phyloP scores from a whole-genome alignment of 148 eudicot genomes.

The Diospyros kaki region DNA sequence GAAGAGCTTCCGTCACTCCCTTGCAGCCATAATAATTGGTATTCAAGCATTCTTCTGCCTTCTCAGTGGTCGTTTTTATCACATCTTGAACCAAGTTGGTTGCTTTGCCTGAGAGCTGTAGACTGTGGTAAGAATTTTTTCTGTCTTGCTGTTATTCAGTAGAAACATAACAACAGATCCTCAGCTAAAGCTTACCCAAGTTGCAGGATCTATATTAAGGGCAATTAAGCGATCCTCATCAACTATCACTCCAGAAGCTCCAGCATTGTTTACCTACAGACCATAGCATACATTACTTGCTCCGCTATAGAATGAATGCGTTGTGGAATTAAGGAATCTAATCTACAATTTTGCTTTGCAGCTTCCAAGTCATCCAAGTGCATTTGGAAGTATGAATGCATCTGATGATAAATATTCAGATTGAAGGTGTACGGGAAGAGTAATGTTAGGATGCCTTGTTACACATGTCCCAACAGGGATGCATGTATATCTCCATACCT shows the following conservation, averaged over 20 bases:
- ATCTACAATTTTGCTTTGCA: background rate
- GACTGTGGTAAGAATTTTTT: background rate
- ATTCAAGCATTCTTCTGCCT: conserved; percentile 31
- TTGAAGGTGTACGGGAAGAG: background rate
- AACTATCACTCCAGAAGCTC: conserved; percentile 46
- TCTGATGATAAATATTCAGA: conserved; percentile 6
- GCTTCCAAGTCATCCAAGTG: background rate
- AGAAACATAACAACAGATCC: background rate
- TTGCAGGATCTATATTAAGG: conserved; percentile 33
- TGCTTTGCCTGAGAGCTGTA: conserved; percentile 43
- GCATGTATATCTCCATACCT: no score
- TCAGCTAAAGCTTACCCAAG: conserved; percentile 29
- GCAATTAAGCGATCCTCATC: conserved; percentile 40
- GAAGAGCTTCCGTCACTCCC: conserved; percentile 43
- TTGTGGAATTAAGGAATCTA: background rate
- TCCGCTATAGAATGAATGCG: background rate
- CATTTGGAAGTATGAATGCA: background rate
- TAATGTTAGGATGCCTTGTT: background rate
- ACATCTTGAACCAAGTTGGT: conserved; percentile 30
- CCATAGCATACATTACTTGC: background rate
- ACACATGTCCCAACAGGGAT: no score
- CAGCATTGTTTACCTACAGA: conserved; percentile 49
- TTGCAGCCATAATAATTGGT: conserved; percentile 48
- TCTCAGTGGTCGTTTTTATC: conserved; percentile 34
- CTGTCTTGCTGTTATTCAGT: background rate